phyloP scores from a whole-genome alignment of 306 rosid genomes.

The Dryas octopetala region DNA sequence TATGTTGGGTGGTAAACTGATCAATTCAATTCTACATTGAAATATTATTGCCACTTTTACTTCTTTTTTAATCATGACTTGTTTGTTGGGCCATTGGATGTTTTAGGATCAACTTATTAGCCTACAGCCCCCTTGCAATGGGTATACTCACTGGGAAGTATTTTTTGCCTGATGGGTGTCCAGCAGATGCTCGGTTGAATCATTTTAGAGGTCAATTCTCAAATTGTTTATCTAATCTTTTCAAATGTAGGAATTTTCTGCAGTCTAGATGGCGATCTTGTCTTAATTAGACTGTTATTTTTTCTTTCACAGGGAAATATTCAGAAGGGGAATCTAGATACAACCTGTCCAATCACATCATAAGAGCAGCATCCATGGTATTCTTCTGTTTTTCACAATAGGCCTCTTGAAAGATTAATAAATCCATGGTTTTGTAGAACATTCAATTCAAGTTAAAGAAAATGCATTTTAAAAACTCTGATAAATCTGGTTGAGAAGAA shows the following conservation, averaged over 20 bases:
- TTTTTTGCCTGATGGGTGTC: constrained; percentile 55
- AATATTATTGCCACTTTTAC: neutral
- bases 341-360: constrained; percentile 49
- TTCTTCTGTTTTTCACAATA: constrained; percentile 3
- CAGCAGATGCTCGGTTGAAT: constrained; percentile 68
- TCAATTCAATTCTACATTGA: neutral
- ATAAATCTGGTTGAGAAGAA: neutral
- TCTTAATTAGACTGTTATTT: constrained; percentile 17
- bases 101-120: constrained; percentile 75
- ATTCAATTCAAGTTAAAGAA: neutral
- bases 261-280: constrained; percentile 4
- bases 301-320: constrained; percentile 58
- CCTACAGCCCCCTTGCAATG: constrained; percentile 96
- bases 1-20: constrained; percentile 4
- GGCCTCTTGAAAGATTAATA: neutral
- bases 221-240: constrained; percentile 8
- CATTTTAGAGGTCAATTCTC: constrained; percentile 62
- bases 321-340: constrained; percentile 91
- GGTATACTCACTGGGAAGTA: constrained; percentile 96
- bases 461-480: neutral
- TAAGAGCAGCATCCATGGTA: constrained; percentile 63
- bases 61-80: neutral
- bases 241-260: neutral
- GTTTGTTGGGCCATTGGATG: constrained; percentile 10
- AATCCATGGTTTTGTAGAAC: neutral